These are phyloP conservation scores for Globomyces pollinis-pini DNA, from an alignment of 192 early-diverging fungal species.

Conservation along the genomic window DNA sequence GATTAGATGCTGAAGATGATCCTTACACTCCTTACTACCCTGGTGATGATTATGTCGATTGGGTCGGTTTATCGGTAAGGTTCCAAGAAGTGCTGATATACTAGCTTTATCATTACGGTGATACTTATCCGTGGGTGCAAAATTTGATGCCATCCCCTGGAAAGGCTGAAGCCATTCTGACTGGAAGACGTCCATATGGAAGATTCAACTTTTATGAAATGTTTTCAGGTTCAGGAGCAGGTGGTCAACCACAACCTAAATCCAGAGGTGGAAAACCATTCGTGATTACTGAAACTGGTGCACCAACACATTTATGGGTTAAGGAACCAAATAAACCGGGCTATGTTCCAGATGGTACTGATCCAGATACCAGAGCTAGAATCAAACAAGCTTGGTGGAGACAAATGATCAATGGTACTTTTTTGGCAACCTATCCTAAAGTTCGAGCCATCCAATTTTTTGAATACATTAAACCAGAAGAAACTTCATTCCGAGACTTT, in stretches of 20 bases:
- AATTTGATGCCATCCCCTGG: constrained; percentile 14
- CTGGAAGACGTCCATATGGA: constrained; percentile 7
- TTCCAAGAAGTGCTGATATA: neutral
- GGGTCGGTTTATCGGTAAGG: constrained; percentile 32
- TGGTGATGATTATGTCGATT: constrained; percentile 43
- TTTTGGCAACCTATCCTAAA: constrained; percentile 24
- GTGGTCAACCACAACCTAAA: constrained; percentile 9
- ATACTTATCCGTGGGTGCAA: constrained; percentile 21
- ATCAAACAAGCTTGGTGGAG: constrained; percentile 43
- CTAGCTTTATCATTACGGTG: constrained; percentile 34
- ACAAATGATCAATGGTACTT: constrained; percentile 23
- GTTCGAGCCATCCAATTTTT: constrained; percentile 28
- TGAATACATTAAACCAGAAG: constrained; percentile 34
- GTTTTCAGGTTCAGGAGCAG: constrained; percentile 27
- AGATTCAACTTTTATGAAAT: constrained; percentile 26
- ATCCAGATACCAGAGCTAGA: constrained; percentile 15
- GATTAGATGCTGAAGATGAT: constrained; percentile 30
- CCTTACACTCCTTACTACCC: constrained; percentile 46
- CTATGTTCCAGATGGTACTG: neutral
- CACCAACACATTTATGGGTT: neutral
- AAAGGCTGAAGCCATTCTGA: constrained; percentile 22
- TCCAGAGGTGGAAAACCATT: constrained; percentile 32
- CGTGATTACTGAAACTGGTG: constrained; percentile 28
- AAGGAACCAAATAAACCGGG: neutral
- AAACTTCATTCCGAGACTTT: constrained; percentile 28